phyloP scores from a whole-genome alignment of 495 filamentous ascomycete genomes.

The Pseudevernia furfuracea region DNA sequence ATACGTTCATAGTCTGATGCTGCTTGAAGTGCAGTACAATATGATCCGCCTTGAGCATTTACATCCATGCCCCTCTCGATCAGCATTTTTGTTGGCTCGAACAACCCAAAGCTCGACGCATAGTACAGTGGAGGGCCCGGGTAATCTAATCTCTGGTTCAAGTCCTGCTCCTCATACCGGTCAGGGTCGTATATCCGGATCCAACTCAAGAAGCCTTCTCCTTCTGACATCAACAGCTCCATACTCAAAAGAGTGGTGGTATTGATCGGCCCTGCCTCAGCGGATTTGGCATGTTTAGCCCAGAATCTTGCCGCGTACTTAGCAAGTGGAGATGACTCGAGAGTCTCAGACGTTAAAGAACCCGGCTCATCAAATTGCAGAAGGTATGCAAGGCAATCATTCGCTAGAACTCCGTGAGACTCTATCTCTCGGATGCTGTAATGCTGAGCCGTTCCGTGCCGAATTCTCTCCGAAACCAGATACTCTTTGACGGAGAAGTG shows the following conservation, averaged over 20 bases:
- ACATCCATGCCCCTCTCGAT: neutral
- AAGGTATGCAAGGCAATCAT: neutral
- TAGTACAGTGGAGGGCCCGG: neutral
- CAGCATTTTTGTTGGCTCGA: neutral
- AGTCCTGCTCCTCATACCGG: no score
- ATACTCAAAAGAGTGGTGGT: neutral
- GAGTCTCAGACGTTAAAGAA: neutral
- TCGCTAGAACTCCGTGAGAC: neutral
- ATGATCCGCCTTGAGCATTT: rapidly evolving
- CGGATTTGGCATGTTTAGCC: neutral
- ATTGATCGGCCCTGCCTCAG: neutral
- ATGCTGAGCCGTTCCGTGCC: neutral
- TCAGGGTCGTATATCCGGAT: neutral
- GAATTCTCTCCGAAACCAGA: constrained; percentile 4
- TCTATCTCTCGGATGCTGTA: neutral
- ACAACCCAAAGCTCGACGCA: neutral
- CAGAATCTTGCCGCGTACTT: neutral
- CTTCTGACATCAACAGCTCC: neutral
- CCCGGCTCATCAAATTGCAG: neutral
- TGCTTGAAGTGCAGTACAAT: neutral
- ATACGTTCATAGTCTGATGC: neutral
- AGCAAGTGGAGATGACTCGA: neutral
- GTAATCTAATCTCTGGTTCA: neutral
- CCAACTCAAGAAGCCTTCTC: neutral
- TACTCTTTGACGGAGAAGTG: constrained; percentile 13